These are phyloP conservation scores for Beauveria sp. DNA, from an alignment of 2,329 filamentous ascomycete species.

Conservation along the genomic window DNA sequence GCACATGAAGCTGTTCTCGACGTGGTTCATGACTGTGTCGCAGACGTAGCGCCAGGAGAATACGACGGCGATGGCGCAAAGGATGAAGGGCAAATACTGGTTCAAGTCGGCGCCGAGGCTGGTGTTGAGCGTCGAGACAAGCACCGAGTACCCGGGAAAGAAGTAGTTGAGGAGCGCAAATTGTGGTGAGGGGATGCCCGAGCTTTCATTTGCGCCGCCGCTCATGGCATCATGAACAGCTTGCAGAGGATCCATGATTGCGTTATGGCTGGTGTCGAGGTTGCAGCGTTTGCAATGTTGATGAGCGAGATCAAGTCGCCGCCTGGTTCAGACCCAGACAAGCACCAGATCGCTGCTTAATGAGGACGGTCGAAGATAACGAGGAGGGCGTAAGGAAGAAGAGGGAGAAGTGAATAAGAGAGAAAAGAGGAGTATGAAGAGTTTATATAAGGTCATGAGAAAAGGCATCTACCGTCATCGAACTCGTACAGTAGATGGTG, in stretches of 20 bases:
- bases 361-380: background rate
- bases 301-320: no score
- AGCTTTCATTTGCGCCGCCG: background rate
- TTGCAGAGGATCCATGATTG: constrained; percentile 4
- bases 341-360: background rate
- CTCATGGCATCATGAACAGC: background rate
- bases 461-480: background rate
- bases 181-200: constrained; percentile 24
- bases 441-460: background rate
- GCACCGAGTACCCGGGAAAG: constrained; percentile 57
- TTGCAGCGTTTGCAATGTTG: background rate
- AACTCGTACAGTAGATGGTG: background rate
- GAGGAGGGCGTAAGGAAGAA: background rate
- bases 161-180: constrained; percentile 52
- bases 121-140: constrained; percentile 44
- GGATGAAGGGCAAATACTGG: constrained; percentile 51
- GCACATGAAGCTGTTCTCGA: constrained; percentile 53
- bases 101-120: constrained; percentile 57
- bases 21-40: constrained; percentile 37
- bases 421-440: background rate
- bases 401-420: background rate
- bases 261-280: background rate
- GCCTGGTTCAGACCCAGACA: background rate
- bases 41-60: constrained; percentile 47
- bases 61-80: constrained; percentile 40